These are phyloP conservation scores for Extremus antarcticus DNA, from an alignment of 495 filamentous ascomycete species.

Conservation along the genomic window DNA sequence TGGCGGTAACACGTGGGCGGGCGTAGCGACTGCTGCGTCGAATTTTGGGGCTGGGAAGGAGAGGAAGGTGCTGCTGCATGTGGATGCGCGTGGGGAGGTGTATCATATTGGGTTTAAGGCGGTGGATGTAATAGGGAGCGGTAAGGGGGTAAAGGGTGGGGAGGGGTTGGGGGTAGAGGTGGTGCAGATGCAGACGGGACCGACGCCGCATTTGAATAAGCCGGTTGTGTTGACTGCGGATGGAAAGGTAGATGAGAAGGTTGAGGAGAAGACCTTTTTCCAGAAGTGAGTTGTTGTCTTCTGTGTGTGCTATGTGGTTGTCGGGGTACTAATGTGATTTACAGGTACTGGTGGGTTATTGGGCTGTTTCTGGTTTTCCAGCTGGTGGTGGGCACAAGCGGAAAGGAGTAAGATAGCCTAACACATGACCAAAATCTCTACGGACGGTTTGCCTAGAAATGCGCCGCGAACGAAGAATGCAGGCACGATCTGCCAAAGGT, in stretches of 20 bases:
- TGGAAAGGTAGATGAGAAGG: slow-evolving; percentile 43
- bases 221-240: slow-evolving; percentile 52
- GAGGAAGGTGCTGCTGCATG: slow-evolving; percentile 27
- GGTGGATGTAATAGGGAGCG: slow-evolving; percentile 1
- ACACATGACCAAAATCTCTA: too few relatives aligned
- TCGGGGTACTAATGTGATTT: neutral
- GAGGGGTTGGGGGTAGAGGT: slow-evolving; percentile 43
- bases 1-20: slow-evolving; percentile 22
- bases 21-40: slow-evolving; percentile 27
- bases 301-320: slow-evolving; percentile 6
- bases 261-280: slow-evolving; percentile 53
- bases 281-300: slow-evolving; percentile 48
- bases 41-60: slow-evolving; percentile 20
- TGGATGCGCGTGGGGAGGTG: slow-evolving; percentile 24
- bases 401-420: slow-evolving; percentile 1
- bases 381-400: slow-evolving; percentile 10
- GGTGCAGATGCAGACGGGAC: slow-evolving; percentile 35
- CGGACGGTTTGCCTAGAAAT: too few relatives aligned
- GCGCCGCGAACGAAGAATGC: too few relatives aligned
- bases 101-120: slow-evolving; percentile 29
- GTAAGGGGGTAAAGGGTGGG: slow-evolving; percentile 20
- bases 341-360: slow-evolving; percentile 41
- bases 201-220: slow-evolving; percentile 50
- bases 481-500: too few relatives aligned
- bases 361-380: slow-evolving; percentile 28